These are phyloP conservation scores for Aspergillus ustus DNA, from an alignment of 2,329 filamentous ascomycete species.

Conservation along the genomic window DNA sequence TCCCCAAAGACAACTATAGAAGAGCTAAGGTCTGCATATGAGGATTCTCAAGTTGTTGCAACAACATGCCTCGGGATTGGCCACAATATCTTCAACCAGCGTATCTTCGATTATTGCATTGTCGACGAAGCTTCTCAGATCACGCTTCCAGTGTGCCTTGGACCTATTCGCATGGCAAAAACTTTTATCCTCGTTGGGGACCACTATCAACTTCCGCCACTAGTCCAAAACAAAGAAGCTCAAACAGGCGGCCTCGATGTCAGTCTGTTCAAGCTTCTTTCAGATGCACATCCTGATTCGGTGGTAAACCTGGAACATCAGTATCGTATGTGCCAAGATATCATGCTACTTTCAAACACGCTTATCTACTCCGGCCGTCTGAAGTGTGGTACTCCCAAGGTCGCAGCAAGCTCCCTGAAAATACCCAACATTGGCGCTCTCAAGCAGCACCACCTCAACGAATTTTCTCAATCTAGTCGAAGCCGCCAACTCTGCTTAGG, in stretches of 20 bases:
- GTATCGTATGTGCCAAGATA: conserved; percentile 97
- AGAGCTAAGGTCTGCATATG: conserved; percentile 81
- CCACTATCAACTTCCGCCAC: conserved; percentile 91
- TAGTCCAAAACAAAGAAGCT: conserved; percentile 91
- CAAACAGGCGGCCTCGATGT: conserved; percentile 85
- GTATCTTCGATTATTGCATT: conserved; percentile 96
- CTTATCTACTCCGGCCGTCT: conserved; percentile 91
- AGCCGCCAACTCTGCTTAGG: conserved; percentile 60
- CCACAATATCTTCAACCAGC: conserved; percentile 84
- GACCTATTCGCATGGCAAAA: conserved; percentile 87
- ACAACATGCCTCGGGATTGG: conserved; percentile 94
- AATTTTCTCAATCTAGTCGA: conserved; percentile 25
- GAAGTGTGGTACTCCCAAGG: conserved; percentile 80
- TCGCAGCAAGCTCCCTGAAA: conserved; percentile 70
- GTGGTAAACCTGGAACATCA: conserved; percentile 94
- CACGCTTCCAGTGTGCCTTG: conserved; percentile 90
- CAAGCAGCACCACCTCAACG: conserved; percentile 58
- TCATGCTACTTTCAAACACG: conserved; percentile 91
- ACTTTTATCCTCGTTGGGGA: conserved; percentile 96
- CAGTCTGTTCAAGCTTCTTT: conserved; percentile 91
- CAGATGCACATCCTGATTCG: conserved; percentile 81
- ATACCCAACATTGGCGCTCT: conserved; percentile 70
- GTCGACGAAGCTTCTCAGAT: conserved; percentile 98
- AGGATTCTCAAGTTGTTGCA: conserved; percentile 84
- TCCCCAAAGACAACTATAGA: conserved; percentile 77